Evolutionary conservation across 176 grass and related monocot species (phyloP).

Genomic region (Olyra latifolia): DNA sequence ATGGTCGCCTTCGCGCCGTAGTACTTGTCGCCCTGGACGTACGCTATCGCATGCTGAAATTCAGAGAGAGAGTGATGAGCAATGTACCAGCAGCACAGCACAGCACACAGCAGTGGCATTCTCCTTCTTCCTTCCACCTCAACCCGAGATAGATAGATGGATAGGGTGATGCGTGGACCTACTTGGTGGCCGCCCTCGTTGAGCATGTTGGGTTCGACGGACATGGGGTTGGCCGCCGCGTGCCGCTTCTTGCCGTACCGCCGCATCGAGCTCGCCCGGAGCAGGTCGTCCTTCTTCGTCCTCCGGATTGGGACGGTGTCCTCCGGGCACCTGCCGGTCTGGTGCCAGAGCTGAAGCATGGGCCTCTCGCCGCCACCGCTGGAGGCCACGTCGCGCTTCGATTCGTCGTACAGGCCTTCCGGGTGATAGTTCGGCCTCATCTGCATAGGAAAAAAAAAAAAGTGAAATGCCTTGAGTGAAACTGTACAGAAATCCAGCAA

Average conservation of each 20-base stretch:
- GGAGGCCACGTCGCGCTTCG: constrained; percentile 45
- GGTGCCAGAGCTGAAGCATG: constrained; percentile 73
- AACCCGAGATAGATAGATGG: neutral
- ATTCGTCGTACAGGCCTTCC: constrained; percentile 51
- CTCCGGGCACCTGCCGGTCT: constrained; percentile 53
- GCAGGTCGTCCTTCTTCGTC: constrained; percentile 59
- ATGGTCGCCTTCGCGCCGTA: constrained; percentile 89
- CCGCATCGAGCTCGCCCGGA: constrained; percentile 60
- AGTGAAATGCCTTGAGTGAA: neutral
- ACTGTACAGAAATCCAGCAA: no score
- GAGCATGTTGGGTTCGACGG: constrained; percentile 53
- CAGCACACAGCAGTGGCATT: neutral
- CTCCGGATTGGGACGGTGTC: constrained; percentile 72
- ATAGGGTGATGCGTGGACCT: neutral
- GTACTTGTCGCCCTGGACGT: constrained; percentile 84
- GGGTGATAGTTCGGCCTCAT: constrained; percentile 73
- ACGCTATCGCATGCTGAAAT: constrained; percentile 79
- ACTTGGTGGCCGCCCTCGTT: constrained; percentile 78
- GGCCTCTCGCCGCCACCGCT: constrained; percentile 31
- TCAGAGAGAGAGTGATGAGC: constrained; percentile 19
- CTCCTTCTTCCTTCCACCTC: neutral
- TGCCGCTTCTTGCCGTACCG: constrained; percentile 68
- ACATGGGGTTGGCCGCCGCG: constrained; percentile 47
- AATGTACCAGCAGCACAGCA: neutral
- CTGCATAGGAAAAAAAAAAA: constrained; percentile 25